These are phyloP conservation scores for Kokia cookei DNA, from an alignment of 441 rosid genomes.

Conservation along the genomic window DNA sequence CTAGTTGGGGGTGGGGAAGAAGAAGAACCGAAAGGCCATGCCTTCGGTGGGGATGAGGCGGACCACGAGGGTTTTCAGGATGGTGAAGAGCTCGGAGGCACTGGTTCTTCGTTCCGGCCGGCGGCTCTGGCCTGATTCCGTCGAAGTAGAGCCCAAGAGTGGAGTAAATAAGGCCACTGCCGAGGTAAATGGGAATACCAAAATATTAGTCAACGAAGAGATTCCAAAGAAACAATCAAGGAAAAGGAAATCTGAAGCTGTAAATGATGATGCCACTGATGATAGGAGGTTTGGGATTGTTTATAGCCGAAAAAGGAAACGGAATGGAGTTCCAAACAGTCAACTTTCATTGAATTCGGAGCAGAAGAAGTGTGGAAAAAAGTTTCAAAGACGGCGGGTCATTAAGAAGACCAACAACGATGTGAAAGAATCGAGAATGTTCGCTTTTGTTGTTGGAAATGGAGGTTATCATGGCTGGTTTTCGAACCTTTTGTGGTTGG, in stretches of 20 bases:
- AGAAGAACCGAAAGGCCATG: constrained; percentile 46
- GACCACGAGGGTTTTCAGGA: constrained; percentile 74
- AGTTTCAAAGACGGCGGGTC: constrained; percentile 24
- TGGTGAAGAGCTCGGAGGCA: constrained; percentile 70
- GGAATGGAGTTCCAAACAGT: constrained; percentile 15
- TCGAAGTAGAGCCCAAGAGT: constrained; percentile 44
- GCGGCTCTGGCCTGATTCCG: constrained; percentile 51
- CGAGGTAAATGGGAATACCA: constrained; percentile 10
- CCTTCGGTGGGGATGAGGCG: constrained; percentile 83
- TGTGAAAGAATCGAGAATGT: constrained; percentile 6
- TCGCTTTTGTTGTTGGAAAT: constrained; percentile 21
- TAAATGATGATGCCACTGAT: constrained; percentile 13
- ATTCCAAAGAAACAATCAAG: constrained; percentile 13
- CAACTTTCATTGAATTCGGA: constrained; percentile 12
- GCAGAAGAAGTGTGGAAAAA: constrained; percentile 3
- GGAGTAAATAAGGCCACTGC: constrained; percentile 13
- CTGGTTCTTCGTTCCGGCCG: constrained; percentile 88
- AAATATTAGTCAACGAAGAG: background rate
- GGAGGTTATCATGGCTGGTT: constrained; percentile 31
- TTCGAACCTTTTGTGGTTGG: constrained; percentile 35
- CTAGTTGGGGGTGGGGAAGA: constrained; percentile 9
- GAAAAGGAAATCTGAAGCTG: constrained; percentile 16
- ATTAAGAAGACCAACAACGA: constrained; percentile 12
- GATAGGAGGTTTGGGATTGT: constrained; percentile 67
- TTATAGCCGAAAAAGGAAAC: constrained; percentile 65